phyloP scores from a whole-genome alignment of 306 rosid genomes.

The Trifolium pratense region DNA sequence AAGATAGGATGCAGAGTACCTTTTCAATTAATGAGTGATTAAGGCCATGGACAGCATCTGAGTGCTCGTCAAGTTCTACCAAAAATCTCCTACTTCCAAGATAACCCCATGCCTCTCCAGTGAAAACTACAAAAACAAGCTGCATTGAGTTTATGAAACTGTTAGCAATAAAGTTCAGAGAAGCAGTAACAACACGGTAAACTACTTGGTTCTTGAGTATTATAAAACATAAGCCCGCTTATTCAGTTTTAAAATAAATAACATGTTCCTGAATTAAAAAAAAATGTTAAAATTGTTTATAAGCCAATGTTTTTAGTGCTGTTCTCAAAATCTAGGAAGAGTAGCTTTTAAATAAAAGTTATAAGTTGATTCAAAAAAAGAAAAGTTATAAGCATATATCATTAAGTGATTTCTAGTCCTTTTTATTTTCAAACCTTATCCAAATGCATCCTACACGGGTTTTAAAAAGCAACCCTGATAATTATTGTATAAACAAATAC shows the following conservation, averaged over 20 bases:
- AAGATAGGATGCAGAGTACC: conserved; percentile 52
- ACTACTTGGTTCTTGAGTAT: conserved; percentile 24
- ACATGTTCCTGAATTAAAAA: not conserved
- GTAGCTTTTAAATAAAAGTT: not conserved
- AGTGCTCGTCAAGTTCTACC: conserved; percentile 81
- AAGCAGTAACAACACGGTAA: not conserved
- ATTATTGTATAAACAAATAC: conserved; percentile 17
- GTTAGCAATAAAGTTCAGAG: conserved; percentile 43
- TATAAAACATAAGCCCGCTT: not conserved
- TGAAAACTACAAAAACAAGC: conserved; percentile 85
- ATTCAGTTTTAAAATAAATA: not conserved
- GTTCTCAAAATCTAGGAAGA: not conserved
- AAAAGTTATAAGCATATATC: conserved; percentile 2
- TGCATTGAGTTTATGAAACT: conserved; percentile 58
- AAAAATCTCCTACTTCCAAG: conserved; percentile 96
- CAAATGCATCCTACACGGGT: not conserved
- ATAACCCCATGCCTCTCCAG: conserved; percentile 97
- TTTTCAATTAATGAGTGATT: conserved; percentile 67
- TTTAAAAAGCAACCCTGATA: conserved; percentile 27
- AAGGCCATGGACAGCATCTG: conserved; percentile 86
- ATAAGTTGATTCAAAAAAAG: no score
- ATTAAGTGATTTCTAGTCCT: conserved; percentile 1
- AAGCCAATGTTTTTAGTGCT: not conserved
- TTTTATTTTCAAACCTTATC: conserved; percentile 13
- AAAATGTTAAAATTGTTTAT: not conserved